phyloP scores from a whole-genome alignment of 306 rosid species.

The Macrotyloma uniflorum region DNA sequence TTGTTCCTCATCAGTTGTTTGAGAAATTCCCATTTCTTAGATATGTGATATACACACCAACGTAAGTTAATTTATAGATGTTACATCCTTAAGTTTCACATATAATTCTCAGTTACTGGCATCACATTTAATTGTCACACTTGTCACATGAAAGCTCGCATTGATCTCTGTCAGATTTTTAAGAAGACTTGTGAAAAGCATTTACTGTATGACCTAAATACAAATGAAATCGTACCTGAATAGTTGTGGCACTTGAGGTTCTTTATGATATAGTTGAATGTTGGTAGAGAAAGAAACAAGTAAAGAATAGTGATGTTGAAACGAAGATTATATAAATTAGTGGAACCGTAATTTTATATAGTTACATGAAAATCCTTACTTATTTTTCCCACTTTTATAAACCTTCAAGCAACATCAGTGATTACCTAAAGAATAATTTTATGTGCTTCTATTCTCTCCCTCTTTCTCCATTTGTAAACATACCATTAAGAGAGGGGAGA shows the following conservation, averaged over 20 bases:
- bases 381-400: neutral
- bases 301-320: neutral
- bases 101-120: neutral
- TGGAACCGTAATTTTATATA: neutral
- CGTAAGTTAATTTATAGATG: constrained; percentile 58
- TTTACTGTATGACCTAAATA: constrained; percentile 24
- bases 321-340: neutral
- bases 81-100: neutral
- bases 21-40: constrained; percentile 63
- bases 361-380: neutral
- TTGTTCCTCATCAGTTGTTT: constrained; percentile 61
- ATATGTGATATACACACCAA: constrained; percentile 80
- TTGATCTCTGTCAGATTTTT: constrained; percentile 23
- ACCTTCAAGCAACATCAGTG: neutral
- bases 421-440: neutral
- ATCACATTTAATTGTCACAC: neutral
- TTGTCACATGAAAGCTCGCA: neutral
- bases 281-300: neutral
- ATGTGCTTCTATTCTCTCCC: neutral
- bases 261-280: neutral
- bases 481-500: neutral
- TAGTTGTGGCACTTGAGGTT: constrained; percentile 1
- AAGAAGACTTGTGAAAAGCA: constrained; percentile 31
- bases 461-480: neutral
- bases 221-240: neutral